Conservation (phyloP, 768 basidiomycete species). For the Nidularia pulvinata region DNA sequence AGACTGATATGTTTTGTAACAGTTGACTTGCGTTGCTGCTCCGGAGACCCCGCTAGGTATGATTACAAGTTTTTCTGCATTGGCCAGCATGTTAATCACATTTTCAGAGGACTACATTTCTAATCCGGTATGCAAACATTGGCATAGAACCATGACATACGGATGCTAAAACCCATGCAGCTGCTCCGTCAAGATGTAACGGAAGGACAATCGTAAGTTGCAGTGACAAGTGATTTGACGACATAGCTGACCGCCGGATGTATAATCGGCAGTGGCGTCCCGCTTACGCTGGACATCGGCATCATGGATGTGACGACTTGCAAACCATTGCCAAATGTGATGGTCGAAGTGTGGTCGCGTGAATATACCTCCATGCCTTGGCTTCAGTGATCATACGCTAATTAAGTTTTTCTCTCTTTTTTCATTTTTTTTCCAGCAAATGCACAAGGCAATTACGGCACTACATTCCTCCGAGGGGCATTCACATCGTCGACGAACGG, state of each 20-base stretch:
- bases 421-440: conserved; percentile 18
- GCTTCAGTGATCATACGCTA: background rate
- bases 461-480: conserved; percentile 32
- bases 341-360: conserved; percentile 34
- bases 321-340: conserved; percentile 25
- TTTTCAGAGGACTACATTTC: conserved; percentile 13
- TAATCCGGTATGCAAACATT: conserved; percentile 8
- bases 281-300: conserved; percentile 30
- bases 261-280: conserved; percentile 19
- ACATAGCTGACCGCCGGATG: background rate
- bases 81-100: background rate
- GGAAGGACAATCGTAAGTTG: conserved; percentile 15
- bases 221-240: background rate
- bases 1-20: background rate
- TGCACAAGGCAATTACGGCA: conserved; percentile 26
- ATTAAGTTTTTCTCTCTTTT: background rate
- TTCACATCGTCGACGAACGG: conserved; percentile 27
- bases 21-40: conserved; percentile 13
- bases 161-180: conserved; percentile 1
- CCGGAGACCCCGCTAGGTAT: conserved; percentile 15
- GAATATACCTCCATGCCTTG: background rate
- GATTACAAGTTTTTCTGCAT: background rate
- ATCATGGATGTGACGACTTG: conserved; percentile 33
- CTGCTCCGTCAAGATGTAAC: conserved; percentile 15
- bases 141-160: no score